Base-by-base conservation (phyloP, 176 grass and related monocot genomes). In the Puccinellia tenuiflora region DNA sequence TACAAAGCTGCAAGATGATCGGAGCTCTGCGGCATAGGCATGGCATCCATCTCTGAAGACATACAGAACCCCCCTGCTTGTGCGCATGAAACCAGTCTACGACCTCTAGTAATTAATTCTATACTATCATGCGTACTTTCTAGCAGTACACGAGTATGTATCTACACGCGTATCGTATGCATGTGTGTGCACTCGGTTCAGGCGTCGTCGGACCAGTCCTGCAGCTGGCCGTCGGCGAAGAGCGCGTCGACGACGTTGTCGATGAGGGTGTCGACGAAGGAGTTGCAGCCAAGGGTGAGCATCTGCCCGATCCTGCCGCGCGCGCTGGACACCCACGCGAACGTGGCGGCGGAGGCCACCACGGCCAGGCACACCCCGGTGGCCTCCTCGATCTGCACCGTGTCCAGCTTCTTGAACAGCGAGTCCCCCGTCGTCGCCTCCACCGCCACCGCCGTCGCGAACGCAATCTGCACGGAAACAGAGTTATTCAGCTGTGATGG, bases 351-450 rank as follows among this genome's bases (percentile, higher is more conserved):
- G 24, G 80, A 83, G 33, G 89, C 91, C 7, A 98, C 80, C 22
- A 98, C 93, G 2, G 91, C 89, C 54, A 93, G 83, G 50, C 96
- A 95, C 60, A 93, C 60, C 50, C 82, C 96, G 5, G 86, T 81
- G 21, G 87, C 96, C 85, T 98, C 96, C 57, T 75, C 91, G 56
- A 98, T 91, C 88, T 98, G 85, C 68, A 90, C 81, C 76, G 82
- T 75, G 73, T 98, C 93, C 67, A 98, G 87, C 85, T 98, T 98
- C 87, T 90, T 93, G 89, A 98, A 98, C 84, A 98, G 88, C 21
- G 96, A 95, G 86, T 93, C 87, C 3, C 96, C 96, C 12, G 96
- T 98, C 60, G 87, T 87, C 85, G 82, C 45, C 85, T 98, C 96
- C 33, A 92, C 86, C 11, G 89, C 92, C 52, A 98, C 87, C 5